These are phyloP conservation scores for Hymenoscyphus fructigenus DNA, from an alignment of 2,329 filamentous ascomycete species.

Conservation along the genomic window DNA sequence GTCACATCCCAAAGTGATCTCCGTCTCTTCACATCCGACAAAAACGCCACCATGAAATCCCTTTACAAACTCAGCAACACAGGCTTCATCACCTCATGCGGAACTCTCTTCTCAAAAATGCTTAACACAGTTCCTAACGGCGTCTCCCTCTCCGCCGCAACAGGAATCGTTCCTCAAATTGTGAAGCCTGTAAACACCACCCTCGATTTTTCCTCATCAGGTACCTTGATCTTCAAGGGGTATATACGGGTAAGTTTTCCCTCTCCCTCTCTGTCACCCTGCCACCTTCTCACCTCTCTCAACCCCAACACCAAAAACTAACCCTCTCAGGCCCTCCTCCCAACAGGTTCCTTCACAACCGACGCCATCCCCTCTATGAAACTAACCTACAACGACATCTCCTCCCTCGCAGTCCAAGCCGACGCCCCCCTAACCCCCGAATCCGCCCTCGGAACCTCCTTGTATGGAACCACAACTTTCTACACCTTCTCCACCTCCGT, in stretches of 20 bases:
- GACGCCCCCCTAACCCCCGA: conserved; percentile 15
- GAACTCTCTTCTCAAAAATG: conserved; percentile 55
- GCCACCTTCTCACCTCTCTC: neutral
- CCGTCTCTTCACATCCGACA: conserved; percentile 54
- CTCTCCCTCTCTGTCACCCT: too few relatives aligned
- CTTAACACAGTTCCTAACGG: conserved; percentile 55
- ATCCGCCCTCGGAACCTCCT: conserved; percentile 11
- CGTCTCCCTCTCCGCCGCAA: conserved; percentile 49
- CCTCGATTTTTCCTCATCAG: conserved; percentile 23
- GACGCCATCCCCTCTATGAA: neutral
- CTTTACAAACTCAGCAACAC: conserved; percentile 42
- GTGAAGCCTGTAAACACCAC: conserved; percentile 54
- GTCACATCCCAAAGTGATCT: conserved; percentile 52
- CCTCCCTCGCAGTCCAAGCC: neutral
- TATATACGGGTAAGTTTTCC: conserved; percentile 22
- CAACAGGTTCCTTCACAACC: conserved; percentile 8
- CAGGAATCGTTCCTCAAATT: conserved; percentile 49
- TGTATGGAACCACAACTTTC: conserved; percentile 14
- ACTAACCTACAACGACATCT: neutral
- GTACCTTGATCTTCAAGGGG: conserved; percentile 23
- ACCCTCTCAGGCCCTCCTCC: conserved; percentile 8
- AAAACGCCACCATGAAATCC: conserved; percentile 52
- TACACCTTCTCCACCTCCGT: conserved; percentile 24
- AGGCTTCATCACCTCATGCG: conserved; percentile 49
- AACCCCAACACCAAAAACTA: neutral